phyloP scores from a whole-genome alignment of 2,329 filamentous ascomycete species.

The Botryotinia globosa region DNA sequence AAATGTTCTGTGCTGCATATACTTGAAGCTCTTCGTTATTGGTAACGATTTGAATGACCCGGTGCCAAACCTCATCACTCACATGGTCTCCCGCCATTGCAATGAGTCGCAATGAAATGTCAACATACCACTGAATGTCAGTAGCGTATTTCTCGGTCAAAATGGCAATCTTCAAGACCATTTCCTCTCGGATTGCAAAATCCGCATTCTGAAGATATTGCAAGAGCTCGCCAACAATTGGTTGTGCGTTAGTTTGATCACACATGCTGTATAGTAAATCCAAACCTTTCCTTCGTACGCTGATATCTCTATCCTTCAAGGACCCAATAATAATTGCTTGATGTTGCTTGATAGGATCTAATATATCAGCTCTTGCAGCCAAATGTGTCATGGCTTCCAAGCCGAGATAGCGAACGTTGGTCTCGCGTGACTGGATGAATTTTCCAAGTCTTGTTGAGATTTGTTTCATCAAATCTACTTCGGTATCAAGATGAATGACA shows the following conservation, averaged over 20 bases:
- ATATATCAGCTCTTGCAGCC: constrained; percentile 85
- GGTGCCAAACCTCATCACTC: constrained; percentile 98
- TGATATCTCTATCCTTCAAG: constrained; percentile 92
- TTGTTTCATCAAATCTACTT: constrained; percentile 91
- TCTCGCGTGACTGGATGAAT: constrained; percentile 95
- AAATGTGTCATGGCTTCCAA: constrained; percentile 98
- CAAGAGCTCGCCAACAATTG: constrained; percentile 89
- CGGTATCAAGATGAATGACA: constrained; percentile 94
- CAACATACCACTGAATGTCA: constrained; percentile 98
- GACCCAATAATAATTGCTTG: constrained; percentile 95
- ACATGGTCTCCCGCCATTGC: constrained; percentile 98
- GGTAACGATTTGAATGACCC: constrained; percentile 97
- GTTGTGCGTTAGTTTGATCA: constrained; percentile 87
- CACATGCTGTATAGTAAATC: constrained; percentile 99
- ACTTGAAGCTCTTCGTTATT: constrained; percentile 98
- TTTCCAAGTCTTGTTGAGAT: constrained; percentile 88
- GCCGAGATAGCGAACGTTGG: constrained; percentile 93
- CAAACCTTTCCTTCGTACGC: constrained; percentile 89
- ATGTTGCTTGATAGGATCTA: constrained; percentile 97
- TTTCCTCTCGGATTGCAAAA: constrained; percentile 96
- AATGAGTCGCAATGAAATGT: constrained; percentile 90
- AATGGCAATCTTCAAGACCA: constrained; percentile 98
- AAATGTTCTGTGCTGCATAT: constrained; percentile 89
- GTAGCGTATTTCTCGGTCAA: constrained; percentile 98
- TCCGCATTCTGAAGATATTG: constrained; percentile 95